These are phyloP conservation scores for Westerdykella aurantiaca DNA, from an alignment of 2,329 filamentous ascomycete genomes.

Conservation along the genomic window DNA sequence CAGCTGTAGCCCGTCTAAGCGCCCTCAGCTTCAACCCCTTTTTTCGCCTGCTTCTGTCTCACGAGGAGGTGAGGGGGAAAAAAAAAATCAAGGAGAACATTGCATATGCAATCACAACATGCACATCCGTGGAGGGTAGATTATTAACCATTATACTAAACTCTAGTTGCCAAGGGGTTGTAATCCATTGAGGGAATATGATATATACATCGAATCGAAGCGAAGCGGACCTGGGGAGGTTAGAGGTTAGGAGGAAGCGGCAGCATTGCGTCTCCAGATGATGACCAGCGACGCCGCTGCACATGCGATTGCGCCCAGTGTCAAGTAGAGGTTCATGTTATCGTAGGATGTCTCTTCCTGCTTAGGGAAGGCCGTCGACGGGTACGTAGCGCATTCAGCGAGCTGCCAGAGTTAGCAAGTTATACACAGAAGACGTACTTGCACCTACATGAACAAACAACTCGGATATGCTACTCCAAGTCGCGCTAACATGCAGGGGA, in stretches of 20 bases:
- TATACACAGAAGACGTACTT: constrained; percentile 16
- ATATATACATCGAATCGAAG: not conserved
- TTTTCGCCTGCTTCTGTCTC: no score
- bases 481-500: constrained; percentile 89
- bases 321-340: constrained; percentile 78
- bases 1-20: no score
- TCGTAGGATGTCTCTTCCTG: constrained; percentile 81
- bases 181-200: no score
- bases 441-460: constrained; percentile 66
- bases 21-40: no score
- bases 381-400: constrained; percentile 86
- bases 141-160: no score
- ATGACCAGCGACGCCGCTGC: constrained; percentile 54
- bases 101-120: no score
- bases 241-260: constrained; percentile 7
- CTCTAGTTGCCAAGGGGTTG: no score
- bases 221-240: no score
- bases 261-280: constrained; percentile 51
- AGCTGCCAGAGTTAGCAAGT: constrained; percentile 43
- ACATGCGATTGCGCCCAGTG: constrained; percentile 64
- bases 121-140: no score
- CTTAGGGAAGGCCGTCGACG: constrained; percentile 82
- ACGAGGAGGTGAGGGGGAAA: no score
- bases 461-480: constrained; percentile 89
- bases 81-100: no score